Percentiles rank a stretch among this genome's conserved stretches.
Evolutionary conservation across 2,329 filamentous ascomycete genomes (phyloP).

Genomic region (Fusarium sp.): DNA sequence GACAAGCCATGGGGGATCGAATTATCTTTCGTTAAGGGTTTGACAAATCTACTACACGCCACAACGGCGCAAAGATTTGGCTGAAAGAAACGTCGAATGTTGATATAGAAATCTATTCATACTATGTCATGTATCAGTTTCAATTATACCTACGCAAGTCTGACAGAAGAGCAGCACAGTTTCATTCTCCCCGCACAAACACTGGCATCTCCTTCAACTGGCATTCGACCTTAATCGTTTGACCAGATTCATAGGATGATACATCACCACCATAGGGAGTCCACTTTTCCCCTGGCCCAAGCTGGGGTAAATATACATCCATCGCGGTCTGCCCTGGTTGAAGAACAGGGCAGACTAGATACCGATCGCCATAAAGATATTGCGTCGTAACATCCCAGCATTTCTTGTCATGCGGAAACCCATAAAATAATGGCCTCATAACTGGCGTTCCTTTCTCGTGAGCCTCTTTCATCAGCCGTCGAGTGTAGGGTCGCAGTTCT

Average conservation of each 20-base stretch:
- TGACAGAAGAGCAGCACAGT: too few species aligned
- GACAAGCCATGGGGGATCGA: conserved; percentile 25
- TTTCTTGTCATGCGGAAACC: conserved; percentile 69
- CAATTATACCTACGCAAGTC: too few species aligned
- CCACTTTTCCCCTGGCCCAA: conserved; percentile 19
- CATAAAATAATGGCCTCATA: conserved; percentile 75
- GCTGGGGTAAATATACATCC: conserved; percentile 67
- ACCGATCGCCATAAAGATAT: conserved; percentile 75
- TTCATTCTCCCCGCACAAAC: conserved; percentile 7
- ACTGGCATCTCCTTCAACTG: conserved; percentile 23
- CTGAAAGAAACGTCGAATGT: neutral
- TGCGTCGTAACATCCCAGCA: conserved; percentile 72
- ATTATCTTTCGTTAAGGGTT: conserved; percentile 9
- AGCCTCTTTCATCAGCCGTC: conserved; percentile 71
- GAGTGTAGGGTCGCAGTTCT: conserved; percentile 70
- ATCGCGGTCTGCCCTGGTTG: conserved; percentile 61
- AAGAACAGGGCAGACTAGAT: conserved; percentile 71
- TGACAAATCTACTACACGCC: conserved; percentile 7
- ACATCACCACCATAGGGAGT: conserved; percentile 6
- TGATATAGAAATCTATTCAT: too few species aligned
- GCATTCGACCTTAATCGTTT: conserved; percentile 13
- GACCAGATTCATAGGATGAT: conserved; percentile 11
- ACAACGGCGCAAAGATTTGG: neutral
- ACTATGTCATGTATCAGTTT: too few species aligned
- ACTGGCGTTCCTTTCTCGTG: conserved; percentile 73